Conservation (phyloP, 2,329 filamentous ascomycete genomes). For the Aspergillus felis region DNA sequence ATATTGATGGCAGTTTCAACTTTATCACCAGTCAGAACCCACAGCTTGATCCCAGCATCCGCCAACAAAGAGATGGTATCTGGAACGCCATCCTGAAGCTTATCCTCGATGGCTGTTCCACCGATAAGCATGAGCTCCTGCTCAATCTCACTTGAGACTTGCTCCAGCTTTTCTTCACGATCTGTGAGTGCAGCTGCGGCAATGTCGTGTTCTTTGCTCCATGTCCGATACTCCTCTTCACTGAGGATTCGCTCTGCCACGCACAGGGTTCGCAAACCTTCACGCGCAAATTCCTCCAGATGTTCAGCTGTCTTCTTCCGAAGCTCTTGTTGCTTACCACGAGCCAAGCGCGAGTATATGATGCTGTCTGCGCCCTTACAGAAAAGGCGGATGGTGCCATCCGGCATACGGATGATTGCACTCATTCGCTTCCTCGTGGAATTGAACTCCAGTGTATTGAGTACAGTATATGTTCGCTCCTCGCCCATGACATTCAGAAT, state of each 20-base stretch:
- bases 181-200: constrained; percentile 80
- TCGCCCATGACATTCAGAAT: constrained; percentile 82
- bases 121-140: constrained; percentile 82
- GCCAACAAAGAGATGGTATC: constrained; percentile 90
- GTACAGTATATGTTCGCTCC: constrained; percentile 77
- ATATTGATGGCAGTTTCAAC: constrained; percentile 99
- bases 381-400: constrained; percentile 82
- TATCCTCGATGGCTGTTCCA: constrained; percentile 95
- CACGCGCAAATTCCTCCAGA: constrained; percentile 92
- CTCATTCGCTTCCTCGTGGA: constrained; percentile 97
- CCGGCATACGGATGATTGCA: constrained; percentile 90
- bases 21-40: constrained; percentile 97
- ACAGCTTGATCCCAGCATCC: constrained; percentile 93
- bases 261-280: constrained; percentile 91
- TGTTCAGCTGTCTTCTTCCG: constrained; percentile 84
- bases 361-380: constrained; percentile 98
- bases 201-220: constrained; percentile 82
- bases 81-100: constrained; percentile 92
- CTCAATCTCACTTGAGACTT: constrained; percentile 85
- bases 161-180: constrained; percentile 89
- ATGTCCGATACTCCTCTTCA: constrained; percentile 78
- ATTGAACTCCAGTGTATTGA: constrained; percentile 97
- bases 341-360: constrained; percentile 86
- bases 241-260: constrained; percentile 78
- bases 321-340: constrained; percentile 80